Base-by-base conservation (phyloP, 768 basidiomycete genomes). In the Boletus tomentosulus region DNA sequence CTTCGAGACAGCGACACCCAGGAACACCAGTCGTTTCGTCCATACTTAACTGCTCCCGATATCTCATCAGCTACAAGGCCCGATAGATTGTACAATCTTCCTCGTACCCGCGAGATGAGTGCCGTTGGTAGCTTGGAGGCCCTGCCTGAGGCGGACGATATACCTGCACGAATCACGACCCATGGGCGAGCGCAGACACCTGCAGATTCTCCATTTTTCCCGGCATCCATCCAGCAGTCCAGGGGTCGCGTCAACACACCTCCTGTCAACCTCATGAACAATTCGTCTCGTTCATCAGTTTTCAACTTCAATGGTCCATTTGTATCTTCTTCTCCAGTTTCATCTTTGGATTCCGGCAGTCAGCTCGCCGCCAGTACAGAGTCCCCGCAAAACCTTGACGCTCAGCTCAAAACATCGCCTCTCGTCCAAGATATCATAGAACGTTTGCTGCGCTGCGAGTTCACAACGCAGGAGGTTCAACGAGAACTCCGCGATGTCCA, bases 381-480 rank as follows among this genome's bases (percentile, higher is more conserved):
- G 39, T 70, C 73, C 24, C 57, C 69, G 10, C 73, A 71, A 45
- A 79, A 67, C 57, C 83, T 92, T 33, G 91, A 93, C 56, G 70
- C 79, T 6, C 89, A 89, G 63, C 80, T 92, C 62, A 88, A 82
- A 68, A 73, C 80, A 2, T 91, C 89, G 4, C 86, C 91, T 4
- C 65, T 89, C 57, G 81, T 93, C 54, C 80, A 84, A 51, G 89
- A 91, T 55, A 77, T 92, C 50, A 70, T 92, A 28, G 87, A 87
- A 57, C 85, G 91, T 28, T 76, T 93, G 37, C 70, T 79, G 42
- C 81, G 86, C 44, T 87, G 80, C 70, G 91, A 93, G 66, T 76
- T 78, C 52, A 77, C 82, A 8, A 80, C 82, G 10, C 79, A 83
- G 30, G 85, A 91, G 61, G 83, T 92, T 41, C 87, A 87, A 60